Evolutionary conservation across 2,329 filamentous ascomycete genomes (phyloP).

Genomic region (Pestalotiopsis sp.): DNA sequence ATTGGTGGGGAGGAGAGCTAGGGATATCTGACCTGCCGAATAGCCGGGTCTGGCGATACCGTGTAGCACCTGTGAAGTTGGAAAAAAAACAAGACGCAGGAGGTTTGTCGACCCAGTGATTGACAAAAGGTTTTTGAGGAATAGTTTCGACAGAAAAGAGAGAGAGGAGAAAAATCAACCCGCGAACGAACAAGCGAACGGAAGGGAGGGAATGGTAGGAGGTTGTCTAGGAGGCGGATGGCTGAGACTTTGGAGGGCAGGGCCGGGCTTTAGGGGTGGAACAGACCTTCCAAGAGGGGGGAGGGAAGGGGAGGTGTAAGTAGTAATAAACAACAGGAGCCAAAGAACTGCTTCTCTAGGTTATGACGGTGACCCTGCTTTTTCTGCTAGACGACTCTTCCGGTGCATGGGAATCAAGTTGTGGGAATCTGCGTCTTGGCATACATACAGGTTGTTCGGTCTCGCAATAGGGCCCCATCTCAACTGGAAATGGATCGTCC

Average conservation of each 20-base stretch:
- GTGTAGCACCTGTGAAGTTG: not conserved
- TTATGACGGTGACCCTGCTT: not conserved
- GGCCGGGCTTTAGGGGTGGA: not conserved
- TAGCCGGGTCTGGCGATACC: not conserved
- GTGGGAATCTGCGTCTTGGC: constrained; percentile 7
- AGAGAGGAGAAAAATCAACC: not conserved
- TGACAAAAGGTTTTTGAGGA: not conserved
- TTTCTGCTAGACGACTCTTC: not conserved
- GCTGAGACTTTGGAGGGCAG: not conserved
- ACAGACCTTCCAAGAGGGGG: constrained; percentile 5
- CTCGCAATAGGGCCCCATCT: not conserved
- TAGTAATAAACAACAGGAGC: not conserved
- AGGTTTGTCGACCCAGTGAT: not conserved
- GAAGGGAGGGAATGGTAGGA: not conserved
- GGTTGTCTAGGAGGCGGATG: not conserved
- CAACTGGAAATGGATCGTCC: not conserved
- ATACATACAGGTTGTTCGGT: not conserved
- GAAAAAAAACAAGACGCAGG: not conserved
- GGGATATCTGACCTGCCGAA: not conserved
- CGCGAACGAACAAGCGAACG: not conserved
- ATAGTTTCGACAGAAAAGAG: not conserved
- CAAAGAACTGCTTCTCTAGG: not conserved
- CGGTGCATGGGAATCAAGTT: not conserved
- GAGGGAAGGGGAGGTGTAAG: not conserved
- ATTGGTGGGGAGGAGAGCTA: not conserved